Evolutionary conservation across 768 basidiomycete genomes (phyloP), one percentile per base, ranked within the genome.

Genomic region (Lyophyllum decastes): DNA sequence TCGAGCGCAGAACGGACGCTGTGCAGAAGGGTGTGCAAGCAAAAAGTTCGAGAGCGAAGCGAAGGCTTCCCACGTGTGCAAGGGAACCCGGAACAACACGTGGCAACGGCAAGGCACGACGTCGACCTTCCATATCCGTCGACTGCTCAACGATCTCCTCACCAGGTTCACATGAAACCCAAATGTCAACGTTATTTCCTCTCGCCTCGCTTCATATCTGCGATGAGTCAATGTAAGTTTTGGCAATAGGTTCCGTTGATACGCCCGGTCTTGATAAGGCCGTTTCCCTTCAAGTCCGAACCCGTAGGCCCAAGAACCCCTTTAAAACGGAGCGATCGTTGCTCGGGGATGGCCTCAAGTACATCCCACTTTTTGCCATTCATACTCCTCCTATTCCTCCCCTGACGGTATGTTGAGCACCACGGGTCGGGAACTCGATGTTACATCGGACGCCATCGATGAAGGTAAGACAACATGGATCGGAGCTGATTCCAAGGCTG

Each of bases 391-490:
- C 21, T 33, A 22, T 16, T 57, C 45, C 43, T 57, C 50, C 27
- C 46, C 60, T 68, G 9, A n/a, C 24, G 27, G 46, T 54, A 70
- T 75, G 74, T 70, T 72, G 52, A 53, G 52, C 26, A 54, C 58
- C 49, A 61, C 49, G 53, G 72, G 68, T 45, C 71, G 63, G 56
- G 71, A 78, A 46, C 74, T 82, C 41, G 81, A 82, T 41, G 68
- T 57, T 25, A 75, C 75, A 14, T 81, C 79, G 4, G 81, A 82
- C 60, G 78, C 78, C 46, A 75, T 82, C 25, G 81, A 82, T 66
- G 70, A 78, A 49, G 80, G 81, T 81, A 30, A 8, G 27, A 9
- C 47, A 17, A 19, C 2, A 6, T 30, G 2, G 17, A 17, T n/a
- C 26, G 7, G 8, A 8, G 17, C 9, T n/a, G n/a, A 27, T 27